A percentile compares a stretch with the other conserved stretches of the same genome.
Conservation (phyloP, 1,284 basidiomycete genomes). For the Kwoniella shivajii region DNA sequence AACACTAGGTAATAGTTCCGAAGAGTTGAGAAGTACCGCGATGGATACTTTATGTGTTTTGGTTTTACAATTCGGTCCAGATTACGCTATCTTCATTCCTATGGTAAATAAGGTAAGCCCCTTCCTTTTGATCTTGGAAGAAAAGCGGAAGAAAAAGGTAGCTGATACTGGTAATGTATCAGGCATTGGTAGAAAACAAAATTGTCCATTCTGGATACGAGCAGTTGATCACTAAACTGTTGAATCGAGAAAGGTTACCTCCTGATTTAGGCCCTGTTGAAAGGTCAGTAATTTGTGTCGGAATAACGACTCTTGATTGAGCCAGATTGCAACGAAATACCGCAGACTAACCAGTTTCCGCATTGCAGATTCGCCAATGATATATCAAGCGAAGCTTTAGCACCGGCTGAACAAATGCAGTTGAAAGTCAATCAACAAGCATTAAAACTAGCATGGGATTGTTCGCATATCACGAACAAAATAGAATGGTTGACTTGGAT, state of each 20-base stretch:
- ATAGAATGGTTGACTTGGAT: constrained; percentile 99
- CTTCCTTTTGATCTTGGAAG: neutral
- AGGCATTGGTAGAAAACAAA: constrained; percentile 77
- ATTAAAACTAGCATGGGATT: constrained; percentile 96
- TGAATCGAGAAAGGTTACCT: constrained; percentile 89
- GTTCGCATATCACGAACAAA: constrained; percentile 70
- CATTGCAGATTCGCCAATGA: constrained; percentile 45
- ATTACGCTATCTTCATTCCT: constrained; percentile 96
- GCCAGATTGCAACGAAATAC: too few species aligned
- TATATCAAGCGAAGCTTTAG: constrained; percentile 32
- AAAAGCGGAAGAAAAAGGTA: neutral
- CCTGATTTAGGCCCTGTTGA: constrained; percentile 59
- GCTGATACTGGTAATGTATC: neutral
- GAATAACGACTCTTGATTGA: neutral
- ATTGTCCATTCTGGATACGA: constrained; percentile 88
- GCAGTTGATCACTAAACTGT: constrained; percentile 79
- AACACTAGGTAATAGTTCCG: constrained; percentile 75
- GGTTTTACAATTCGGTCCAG: constrained; percentile 89
- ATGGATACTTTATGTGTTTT: constrained; percentile 94
- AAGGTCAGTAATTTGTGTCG: constrained; percentile 34
- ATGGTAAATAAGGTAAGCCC: constrained; percentile 92
- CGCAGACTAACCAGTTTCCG: too few species aligned
- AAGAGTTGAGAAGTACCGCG: constrained; percentile 78
- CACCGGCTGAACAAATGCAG: constrained; percentile 71
- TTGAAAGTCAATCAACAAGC: constrained; percentile 97